Conservation (phyloP, 2,329 filamentous ascomycete species). For the Zymoseptoria passerinii region DNA sequence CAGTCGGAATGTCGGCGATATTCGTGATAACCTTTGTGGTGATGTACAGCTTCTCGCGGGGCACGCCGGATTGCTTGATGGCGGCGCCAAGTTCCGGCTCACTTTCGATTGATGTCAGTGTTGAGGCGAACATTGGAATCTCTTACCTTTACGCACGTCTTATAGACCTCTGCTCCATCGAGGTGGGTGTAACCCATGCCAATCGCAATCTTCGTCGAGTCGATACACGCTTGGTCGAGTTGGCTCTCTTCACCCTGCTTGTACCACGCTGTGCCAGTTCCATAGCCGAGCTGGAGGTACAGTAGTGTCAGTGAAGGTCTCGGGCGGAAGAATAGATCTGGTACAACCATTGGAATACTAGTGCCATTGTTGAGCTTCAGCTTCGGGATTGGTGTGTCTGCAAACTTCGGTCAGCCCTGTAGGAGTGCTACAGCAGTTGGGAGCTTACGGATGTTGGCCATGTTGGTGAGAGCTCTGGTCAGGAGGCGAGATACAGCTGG, state of each 20-base stretch:
- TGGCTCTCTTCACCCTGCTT: conserved; percentile 41
- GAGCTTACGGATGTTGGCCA: conserved; percentile 24
- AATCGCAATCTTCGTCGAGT: conserved; percentile 54
- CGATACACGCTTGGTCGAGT: conserved; percentile 50
- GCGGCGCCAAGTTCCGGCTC: conserved; percentile 42
- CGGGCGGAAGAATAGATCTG: neutral
- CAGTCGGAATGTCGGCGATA: conserved; percentile 47
- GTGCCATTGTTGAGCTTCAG: conserved; percentile 64
- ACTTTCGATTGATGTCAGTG: conserved; percentile 20
- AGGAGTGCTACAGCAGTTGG: neutral
- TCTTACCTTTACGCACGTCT: conserved; percentile 14
- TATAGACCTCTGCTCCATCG: conserved; percentile 61
- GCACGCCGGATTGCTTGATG: conserved; percentile 36
- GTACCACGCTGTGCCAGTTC: conserved; percentile 63
- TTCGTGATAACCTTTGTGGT: conserved; percentile 51
- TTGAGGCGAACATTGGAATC: neutral
- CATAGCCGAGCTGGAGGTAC: conserved; percentile 59
- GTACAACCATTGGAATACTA: conserved; percentile 58
- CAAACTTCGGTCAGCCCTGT: conserved; percentile 23
- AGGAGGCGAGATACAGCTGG: neutral
- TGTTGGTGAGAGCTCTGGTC: conserved; percentile 8
- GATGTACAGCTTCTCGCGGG: conserved; percentile 41
- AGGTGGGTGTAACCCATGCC: conserved; percentile 63
- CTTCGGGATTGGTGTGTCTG: conserved; percentile 18
- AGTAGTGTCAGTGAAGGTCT: conserved; percentile 3